A percentile compares a stretch with the other conserved stretches of the same genome.
Conservation (phyloP, 495 filamentous ascomycete species). For the Talaromyces borbonicus region DNA sequence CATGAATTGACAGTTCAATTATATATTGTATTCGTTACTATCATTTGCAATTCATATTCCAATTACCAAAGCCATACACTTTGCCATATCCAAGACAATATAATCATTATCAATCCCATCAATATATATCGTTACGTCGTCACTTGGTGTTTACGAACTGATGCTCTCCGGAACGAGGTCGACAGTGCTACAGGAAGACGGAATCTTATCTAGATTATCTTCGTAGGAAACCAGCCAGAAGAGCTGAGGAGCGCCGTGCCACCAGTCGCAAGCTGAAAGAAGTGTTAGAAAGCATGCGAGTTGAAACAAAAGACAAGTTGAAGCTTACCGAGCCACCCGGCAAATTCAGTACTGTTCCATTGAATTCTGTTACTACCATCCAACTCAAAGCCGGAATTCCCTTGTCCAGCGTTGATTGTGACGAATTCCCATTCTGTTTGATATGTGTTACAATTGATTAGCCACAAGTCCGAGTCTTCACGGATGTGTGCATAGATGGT, state of each 20-base stretch:
- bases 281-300: too few relatives aligned
- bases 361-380: constrained; percentile 23
- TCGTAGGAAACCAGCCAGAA: constrained; percentile 34
- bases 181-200: constrained; percentile 37
- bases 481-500: background rate
- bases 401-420: constrained; percentile 30
- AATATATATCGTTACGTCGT: too few relatives aligned
- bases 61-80: background rate
- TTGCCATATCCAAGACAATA: too few relatives aligned
- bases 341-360: constrained; percentile 32
- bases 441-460: background rate
- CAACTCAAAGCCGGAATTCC: constrained; percentile 29
- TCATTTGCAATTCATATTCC: background rate
- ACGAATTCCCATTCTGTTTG: constrained; percentile 31
- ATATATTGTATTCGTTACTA: too few relatives aligned
- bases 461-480: background rate
- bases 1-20: too few relatives aligned
- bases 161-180: constrained; percentile 13
- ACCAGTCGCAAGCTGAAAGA: constrained; percentile 43
- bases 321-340: constrained; percentile 46
- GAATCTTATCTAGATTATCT: constrained; percentile 15
- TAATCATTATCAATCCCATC: background rate
- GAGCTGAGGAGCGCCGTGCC: constrained; percentile 43
- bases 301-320: too few relatives aligned
- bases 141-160: too few relatives aligned